Evolutionary conservation across 208 protist species (phyloP).

Genomic region (Angomonas deanei): DNA sequence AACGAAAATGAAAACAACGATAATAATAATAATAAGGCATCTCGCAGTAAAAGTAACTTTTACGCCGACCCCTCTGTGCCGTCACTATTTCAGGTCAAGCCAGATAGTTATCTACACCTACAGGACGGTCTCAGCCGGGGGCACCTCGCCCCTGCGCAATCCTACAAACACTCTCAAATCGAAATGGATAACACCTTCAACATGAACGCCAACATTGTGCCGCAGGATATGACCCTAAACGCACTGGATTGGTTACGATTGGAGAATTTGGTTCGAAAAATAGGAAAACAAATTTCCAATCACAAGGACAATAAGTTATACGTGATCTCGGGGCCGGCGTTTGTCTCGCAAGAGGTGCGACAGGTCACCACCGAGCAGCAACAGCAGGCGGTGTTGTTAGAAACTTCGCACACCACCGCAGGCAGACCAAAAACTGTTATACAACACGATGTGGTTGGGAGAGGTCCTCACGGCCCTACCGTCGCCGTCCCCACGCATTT

Average conservation of each 20-base stretch:
- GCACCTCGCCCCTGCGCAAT: slow-evolving; percentile 78
- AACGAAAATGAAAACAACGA: slow-evolving; percentile 10
- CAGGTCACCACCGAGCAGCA: not conserved
- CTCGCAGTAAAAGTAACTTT: slow-evolving; percentile 47
- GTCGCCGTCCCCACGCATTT: slow-evolving; percentile 83
- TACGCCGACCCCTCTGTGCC: slow-evolving; percentile 63
- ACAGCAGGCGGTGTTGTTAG: too few species aligned
- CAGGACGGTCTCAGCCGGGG: slow-evolving; percentile 59
- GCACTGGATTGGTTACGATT: slow-evolving; percentile 76
- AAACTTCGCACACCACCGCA: not conserved
- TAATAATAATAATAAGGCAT: slow-evolving; percentile 8
- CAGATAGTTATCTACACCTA: slow-evolving; percentile 35
- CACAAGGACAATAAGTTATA: slow-evolving; percentile 11
- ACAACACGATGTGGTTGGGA: slow-evolving; percentile 40
- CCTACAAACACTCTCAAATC: slow-evolving; percentile 58
- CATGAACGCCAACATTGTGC: slow-evolving; percentile 84
- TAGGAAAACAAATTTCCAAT: slow-evolving; percentile 27
- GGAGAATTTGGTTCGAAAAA: slow-evolving; percentile 54
- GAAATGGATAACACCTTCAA: slow-evolving; percentile 82
- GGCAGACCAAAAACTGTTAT: slow-evolving; percentile 37
- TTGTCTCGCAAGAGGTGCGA: slow-evolving; percentile 5
- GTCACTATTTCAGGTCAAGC: slow-evolving; percentile 46
- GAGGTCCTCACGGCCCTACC: slow-evolving; percentile 12
- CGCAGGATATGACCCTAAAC: slow-evolving; percentile 85
- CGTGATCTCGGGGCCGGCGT: slow-evolving; percentile 15